phyloP scores from a whole-genome alignment of 1,284 basidiomycete species.

The Malassezia arunalokei region DNA sequence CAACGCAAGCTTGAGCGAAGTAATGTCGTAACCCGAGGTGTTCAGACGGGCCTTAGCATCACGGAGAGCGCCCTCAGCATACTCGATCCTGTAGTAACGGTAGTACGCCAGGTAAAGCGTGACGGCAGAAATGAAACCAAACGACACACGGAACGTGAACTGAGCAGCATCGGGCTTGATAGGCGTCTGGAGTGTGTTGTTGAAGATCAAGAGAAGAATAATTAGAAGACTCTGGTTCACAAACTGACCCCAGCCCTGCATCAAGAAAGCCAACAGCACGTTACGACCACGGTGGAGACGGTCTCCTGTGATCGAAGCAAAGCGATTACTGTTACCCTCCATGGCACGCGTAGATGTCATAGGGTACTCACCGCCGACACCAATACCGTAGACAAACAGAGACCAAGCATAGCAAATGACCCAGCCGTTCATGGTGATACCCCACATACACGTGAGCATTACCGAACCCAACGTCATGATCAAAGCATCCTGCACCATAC shows the following conservation, averaged over 20 bases:
- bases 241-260: slow-evolving; percentile 52
- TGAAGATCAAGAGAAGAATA: slow-evolving; percentile 51
- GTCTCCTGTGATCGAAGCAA: slow-evolving; percentile 48
- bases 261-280: slow-evolving; percentile 52
- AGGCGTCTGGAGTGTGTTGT: slow-evolving; percentile 43
- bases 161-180: slow-evolving; percentile 50
- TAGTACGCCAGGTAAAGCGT: slow-evolving; percentile 53
- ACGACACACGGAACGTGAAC: slow-evolving; percentile 52
- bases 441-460: slow-evolving; percentile 53
- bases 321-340: slow-evolving; percentile 48
- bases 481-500: slow-evolving; percentile 48
- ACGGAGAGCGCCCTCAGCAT: slow-evolving; percentile 45
- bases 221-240: slow-evolving; percentile 52
- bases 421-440: slow-evolving; percentile 51
- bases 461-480: slow-evolving; percentile 49
- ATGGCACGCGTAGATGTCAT: slow-evolving; percentile 53
- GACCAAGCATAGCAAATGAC: slow-evolving; percentile 51
- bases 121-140: slow-evolving; percentile 50
- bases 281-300: slow-evolving; percentile 53
- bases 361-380: slow-evolving; percentile 52
- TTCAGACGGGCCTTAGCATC: slow-evolving; percentile 49
- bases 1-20: slow-evolving; percentile 50
- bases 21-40: slow-evolving; percentile 51
- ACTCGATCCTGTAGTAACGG: slow-evolving; percentile 50
- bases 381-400: slow-evolving; percentile 51